Evolutionary conservation across 1,139 yeast species (phyloP).

Genomic region (Wickerhamiella pararugosa): DNA sequence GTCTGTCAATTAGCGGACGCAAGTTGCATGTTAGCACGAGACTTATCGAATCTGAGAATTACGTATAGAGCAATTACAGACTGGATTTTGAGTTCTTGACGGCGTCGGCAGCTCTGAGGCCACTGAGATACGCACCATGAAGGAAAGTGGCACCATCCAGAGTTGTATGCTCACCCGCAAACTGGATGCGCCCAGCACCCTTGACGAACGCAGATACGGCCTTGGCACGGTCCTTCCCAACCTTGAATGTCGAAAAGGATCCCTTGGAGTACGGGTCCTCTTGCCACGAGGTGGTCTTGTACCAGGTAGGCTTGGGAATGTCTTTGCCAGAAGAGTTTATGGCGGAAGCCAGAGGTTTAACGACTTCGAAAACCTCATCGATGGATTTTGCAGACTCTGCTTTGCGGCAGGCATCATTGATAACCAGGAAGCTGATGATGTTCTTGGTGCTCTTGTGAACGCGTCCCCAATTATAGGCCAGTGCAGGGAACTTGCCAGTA

Average conservation of each 20-base stretch:
- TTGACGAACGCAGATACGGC: slow-evolving; percentile 39
- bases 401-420: slow-evolving; percentile 37
- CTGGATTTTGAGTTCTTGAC: neutral
- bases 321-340: slow-evolving; percentile 17
- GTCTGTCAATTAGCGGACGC: too few species aligned
- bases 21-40: too few species aligned
- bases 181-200: slow-evolving; percentile 44
- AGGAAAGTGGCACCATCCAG: slow-evolving; percentile 72
- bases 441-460: slow-evolving; percentile 20
- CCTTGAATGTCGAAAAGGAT: slow-evolving; percentile 52
- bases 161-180: slow-evolving; percentile 78
- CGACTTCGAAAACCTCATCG: slow-evolving; percentile 30
- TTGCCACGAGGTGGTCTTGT: slow-evolving; percentile 52
- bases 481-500: slow-evolving; percentile 31
- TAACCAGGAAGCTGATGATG: slow-evolving; percentile 17
- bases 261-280: slow-evolving; percentile 56
- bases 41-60: too few species aligned
- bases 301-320: slow-evolving; percentile 37
- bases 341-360: slow-evolving; percentile 31
- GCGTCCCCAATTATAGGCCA: slow-evolving; percentile 31
- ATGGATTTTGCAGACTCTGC: slow-evolving; percentile 30
- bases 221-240: slow-evolving; percentile 54
- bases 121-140: slow-evolving; percentile 76
- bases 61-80: too few species aligned
- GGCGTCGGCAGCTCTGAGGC: slow-evolving; percentile 45